Conservation (phyloP, 1,139 yeast genomes). For the Maudiozyma humilis region DNA sequence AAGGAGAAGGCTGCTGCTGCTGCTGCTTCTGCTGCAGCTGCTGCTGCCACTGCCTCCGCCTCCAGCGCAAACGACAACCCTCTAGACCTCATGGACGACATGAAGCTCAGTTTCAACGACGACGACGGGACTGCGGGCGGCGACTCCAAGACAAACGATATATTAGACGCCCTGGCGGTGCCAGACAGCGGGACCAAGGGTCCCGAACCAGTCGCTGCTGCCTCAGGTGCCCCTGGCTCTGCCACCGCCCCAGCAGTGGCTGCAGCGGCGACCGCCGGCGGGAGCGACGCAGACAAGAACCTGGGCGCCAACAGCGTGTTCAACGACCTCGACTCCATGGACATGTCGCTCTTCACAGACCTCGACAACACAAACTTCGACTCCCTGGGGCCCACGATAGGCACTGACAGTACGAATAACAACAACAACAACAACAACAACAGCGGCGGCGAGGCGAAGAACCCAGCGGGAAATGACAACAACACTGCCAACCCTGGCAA, state of each 20-base stretch:
- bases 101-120: slow-evolving; percentile 7
- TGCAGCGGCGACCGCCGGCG: not conserved
- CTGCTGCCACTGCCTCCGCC: not conserved
- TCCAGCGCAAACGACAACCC: too few relatives aligned
- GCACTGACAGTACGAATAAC: not conserved
- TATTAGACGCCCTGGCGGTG: not conserved
- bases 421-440: slow-evolving; percentile 3
- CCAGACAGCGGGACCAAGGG: not conserved
- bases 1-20: not conserved
- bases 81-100: slow-evolving; percentile 5
- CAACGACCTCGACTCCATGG: slow-evolving; percentile 26
- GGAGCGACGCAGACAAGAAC: not conserved
- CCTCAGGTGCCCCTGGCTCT: not conserved
- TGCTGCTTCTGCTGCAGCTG: not conserved
- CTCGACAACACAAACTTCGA: slow-evolving; percentile 22
- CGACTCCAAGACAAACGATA: not conserved
- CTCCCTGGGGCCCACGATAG: slow-evolving; percentile 1
- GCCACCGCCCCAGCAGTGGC: not conserved
- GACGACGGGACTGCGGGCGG: not conserved
- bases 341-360: slow-evolving; percentile 28
- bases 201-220: not conserved
- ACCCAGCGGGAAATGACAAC: not conserved
- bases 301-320: slow-evolving; percentile 10
- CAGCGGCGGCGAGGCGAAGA: not conserved
- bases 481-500: not conserved